Percentiles rank a stretch among this genome's conserved stretches.
These are phyloP conservation scores for Platanus orientalis DNA, from an alignment of 164 flowering plant species.

Conservation along the genomic window DNA sequence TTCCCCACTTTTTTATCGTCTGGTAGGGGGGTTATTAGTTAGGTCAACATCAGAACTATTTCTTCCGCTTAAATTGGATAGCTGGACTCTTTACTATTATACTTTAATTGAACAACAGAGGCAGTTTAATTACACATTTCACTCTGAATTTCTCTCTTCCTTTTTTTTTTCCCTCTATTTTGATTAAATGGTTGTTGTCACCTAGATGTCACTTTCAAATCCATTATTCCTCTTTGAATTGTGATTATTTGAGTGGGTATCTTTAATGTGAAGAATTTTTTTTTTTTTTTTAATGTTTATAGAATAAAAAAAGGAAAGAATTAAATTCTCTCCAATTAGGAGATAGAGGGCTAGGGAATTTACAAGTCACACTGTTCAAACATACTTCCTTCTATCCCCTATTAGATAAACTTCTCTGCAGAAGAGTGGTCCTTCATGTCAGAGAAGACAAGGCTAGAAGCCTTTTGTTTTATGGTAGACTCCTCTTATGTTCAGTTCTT, in stretches of 20 bases:
- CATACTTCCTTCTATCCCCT: slow-evolving; percentile 10
- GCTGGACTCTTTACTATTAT: not conserved
- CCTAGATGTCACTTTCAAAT: slow-evolving; percentile 27
- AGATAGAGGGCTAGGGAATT: not conserved
- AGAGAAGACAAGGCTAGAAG: slow-evolving; percentile 62
- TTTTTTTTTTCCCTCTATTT: not conserved
- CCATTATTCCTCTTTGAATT: slow-evolving; percentile 16
- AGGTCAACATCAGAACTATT: not conserved
- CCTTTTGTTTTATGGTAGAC: slow-evolving; percentile 37
- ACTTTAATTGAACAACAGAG: not conserved
- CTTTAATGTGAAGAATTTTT: not conserved
- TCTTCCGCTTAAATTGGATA: not conserved
- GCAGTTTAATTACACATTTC: slow-evolving; percentile 1
- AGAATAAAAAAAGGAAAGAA: not conserved
- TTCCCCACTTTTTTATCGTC: not conserved
- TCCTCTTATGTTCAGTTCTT: slow-evolving; percentile 1
- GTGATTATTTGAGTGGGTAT: not conserved
- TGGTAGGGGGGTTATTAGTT: not conserved
- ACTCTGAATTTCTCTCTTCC: not conserved
- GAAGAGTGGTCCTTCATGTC: slow-evolving; percentile 36
- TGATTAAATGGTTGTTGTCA: slow-evolving; percentile 5
- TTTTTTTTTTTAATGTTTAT: no score
- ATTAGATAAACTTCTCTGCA: not conserved
- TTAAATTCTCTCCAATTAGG: not conserved
- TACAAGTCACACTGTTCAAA: not conserved